These are phyloP conservation scores for Russula abietina DNA, from an alignment of 768 basidiomycete genomes.

Conservation along the genomic window DNA sequence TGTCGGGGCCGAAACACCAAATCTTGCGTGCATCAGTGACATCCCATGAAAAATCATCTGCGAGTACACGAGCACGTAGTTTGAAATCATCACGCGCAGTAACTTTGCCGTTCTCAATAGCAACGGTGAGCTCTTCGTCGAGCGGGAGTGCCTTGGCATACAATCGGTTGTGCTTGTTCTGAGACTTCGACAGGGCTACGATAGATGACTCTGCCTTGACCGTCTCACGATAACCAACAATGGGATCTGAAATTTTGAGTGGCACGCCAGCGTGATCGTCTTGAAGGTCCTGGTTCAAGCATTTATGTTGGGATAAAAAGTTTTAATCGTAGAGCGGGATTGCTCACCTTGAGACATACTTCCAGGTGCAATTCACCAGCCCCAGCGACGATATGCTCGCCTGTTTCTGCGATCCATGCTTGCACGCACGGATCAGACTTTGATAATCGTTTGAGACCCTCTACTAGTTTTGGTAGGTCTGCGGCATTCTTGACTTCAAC, in stretches of 20 bases:
- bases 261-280: slow-evolving; percentile 99
- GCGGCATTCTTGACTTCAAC: slow-evolving; percentile 99
- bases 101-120: slow-evolving; percentile 84
- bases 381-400: slow-evolving; percentile 98
- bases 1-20: slow-evolving; percentile 99
- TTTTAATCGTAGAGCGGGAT: background rate
- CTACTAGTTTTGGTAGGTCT: slow-evolving; percentile 98
- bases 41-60: slow-evolving; percentile 97
- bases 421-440: slow-evolving; percentile 99
- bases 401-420: slow-evolving; percentile 84
- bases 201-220: slow-evolving; percentile 95
- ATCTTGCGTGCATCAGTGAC: slow-evolving; percentile 99
- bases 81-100: slow-evolving; percentile 97
- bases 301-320: background rate
- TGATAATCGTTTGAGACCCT: slow-evolving; percentile 99
- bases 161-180: slow-evolving; percentile 99
- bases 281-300: slow-evolving; percentile 77
- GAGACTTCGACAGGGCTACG: slow-evolving; percentile 95
- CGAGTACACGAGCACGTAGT: slow-evolving; percentile 87
- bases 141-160: slow-evolving; percentile 90
- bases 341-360: slow-evolving; percentile 89
- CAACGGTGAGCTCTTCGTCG: slow-evolving; percentile 89
- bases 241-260: slow-evolving; percentile 95
- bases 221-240: slow-evolving; percentile 97
- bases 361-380: slow-evolving; percentile 99